Percentiles rank a stretch among this genome's conserved stretches.
Conservation (phyloP, 2,329 filamentous ascomycete species). For the Colletotrichum orchidophilum region DNA sequence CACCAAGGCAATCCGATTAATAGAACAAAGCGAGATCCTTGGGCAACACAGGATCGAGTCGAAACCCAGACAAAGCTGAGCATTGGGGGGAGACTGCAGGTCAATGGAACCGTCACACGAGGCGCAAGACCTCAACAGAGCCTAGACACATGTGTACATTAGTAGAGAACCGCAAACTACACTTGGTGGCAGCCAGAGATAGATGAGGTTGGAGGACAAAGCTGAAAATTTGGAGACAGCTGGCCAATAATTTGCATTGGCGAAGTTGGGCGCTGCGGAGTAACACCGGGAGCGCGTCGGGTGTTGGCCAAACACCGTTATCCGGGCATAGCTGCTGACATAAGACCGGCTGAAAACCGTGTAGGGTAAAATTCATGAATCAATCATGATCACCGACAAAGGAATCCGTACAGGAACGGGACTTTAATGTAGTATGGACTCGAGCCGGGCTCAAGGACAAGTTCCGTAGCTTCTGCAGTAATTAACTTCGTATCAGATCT, state of each 20-base stretch:
- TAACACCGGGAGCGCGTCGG: not conserved
- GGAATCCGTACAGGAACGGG: too few relatives aligned
- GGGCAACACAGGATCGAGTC: constrained; percentile 11
- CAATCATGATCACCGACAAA: too few relatives aligned
- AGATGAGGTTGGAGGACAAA: too few relatives aligned
- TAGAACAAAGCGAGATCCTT: constrained; percentile 31
- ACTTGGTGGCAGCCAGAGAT: not conserved
- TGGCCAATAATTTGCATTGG: constrained; percentile 18
- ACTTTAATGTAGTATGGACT: too few relatives aligned
- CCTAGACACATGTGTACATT: not conserved
- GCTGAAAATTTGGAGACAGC: too few relatives aligned
- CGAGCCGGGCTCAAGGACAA: too few relatives aligned
- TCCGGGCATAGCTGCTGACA: too few relatives aligned
- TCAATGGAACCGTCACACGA: not conserved
- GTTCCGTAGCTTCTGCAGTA: too few relatives aligned
- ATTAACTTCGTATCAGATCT: too few relatives aligned
- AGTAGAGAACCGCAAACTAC: constrained; percentile 7
- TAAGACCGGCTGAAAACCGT: too few relatives aligned
- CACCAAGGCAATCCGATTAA: too few relatives aligned
- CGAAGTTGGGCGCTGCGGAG: constrained; percentile 14
- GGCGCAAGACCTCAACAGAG: not conserved
- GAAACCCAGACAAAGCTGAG: constrained; percentile 13
- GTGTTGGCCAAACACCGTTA: constrained; percentile 3
- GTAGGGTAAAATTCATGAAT: too few relatives aligned
- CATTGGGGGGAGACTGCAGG: constrained; percentile 15